Evolutionary conservation across 257 asterid genomes (phyloP).

Genomic region (Salvia rosmarinus): DNA sequence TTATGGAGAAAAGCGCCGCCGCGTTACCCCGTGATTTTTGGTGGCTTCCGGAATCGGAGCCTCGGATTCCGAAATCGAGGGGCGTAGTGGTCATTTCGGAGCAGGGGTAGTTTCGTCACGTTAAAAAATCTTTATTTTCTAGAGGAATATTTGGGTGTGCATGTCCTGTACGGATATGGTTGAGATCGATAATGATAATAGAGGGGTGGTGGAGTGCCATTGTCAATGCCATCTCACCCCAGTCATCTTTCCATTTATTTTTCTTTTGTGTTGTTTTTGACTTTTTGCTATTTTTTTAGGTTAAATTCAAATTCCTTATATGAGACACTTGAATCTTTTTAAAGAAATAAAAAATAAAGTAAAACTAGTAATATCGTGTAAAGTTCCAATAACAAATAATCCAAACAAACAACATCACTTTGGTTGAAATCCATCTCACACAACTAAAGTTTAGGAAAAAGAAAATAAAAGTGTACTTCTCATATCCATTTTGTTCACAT

Average conservation of each 20-base stretch:
- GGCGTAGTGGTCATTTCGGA: constrained; percentile 31
- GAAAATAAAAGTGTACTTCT: too few relatives aligned
- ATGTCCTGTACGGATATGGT: constrained; percentile 42
- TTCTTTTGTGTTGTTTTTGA: background rate
- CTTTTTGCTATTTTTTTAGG: background rate
- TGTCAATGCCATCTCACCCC: constrained; percentile 31
- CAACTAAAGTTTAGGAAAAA: background rate
- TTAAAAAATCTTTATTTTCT: background rate
- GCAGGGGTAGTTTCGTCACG: constrained; percentile 42
- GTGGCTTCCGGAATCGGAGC: constrained; percentile 38
- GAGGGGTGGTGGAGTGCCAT: constrained; percentile 20
- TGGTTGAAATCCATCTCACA: background rate
- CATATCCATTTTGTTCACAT: too few relatives aligned
- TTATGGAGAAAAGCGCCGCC: too few relatives aligned
- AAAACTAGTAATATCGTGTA: background rate
- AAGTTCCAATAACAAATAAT: background rate
- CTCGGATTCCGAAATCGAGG: constrained; percentile 35
- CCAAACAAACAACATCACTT: background rate
- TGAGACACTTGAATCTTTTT: background rate
- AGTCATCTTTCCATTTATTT: too few relatives aligned
- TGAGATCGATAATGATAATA: background rate
- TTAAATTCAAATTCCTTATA: background rate
- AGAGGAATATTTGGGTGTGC: constrained; percentile 35
- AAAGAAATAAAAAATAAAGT: background rate
- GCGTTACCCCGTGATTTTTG: constrained; percentile 35